Percentiles rank a stretch among this genome's conserved stretches.
These are phyloP conservation scores for Colletotrichum tropicale DNA, from an alignment of 2,329 filamentous ascomycete species.

Conservation along the genomic window DNA sequence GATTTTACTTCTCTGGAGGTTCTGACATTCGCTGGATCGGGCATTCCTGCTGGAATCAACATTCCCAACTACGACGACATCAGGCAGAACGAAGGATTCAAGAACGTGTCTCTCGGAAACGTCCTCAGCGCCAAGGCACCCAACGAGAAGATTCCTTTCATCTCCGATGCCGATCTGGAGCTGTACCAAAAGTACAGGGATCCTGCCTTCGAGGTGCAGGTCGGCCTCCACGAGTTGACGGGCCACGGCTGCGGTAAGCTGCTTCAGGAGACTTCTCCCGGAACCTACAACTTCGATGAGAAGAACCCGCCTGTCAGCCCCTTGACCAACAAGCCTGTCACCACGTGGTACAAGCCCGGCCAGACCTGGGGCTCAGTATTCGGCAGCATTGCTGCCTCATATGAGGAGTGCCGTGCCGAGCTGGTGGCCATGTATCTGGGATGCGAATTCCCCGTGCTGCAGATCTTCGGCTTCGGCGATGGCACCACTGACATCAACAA, in stretches of 20 bases:
- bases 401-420: slow-evolving; percentile 94
- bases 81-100: slow-evolving; percentile 84
- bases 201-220: slow-evolving; percentile 90
- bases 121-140: slow-evolving; percentile 90
- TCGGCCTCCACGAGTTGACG: slow-evolving; percentile 88
- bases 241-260: slow-evolving; percentile 92
- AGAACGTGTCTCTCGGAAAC: slow-evolving; percentile 93
- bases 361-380: slow-evolving; percentile 96
- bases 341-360: slow-evolving; percentile 90
- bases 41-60: slow-evolving; percentile 72
- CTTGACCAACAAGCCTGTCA: slow-evolving; percentile 76
- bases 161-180: slow-evolving; percentile 76
- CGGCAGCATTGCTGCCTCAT: slow-evolving; percentile 82
- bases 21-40: slow-evolving; percentile 73
- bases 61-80: slow-evolving; percentile 79
- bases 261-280: slow-evolving; percentile 83
- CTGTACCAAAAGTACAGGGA: slow-evolving; percentile 86
- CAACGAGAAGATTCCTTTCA: slow-evolving; percentile 91
- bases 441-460: slow-evolving; percentile 86
- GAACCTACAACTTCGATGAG: slow-evolving; percentile 87
- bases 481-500: slow-evolving; percentile 74
- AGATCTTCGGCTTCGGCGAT: slow-evolving; percentile 91
- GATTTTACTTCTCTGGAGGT: slow-evolving; percentile 97
- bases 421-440: slow-evolving; percentile 86
- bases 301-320: slow-evolving; percentile 83